Evolutionary conservation across 176 grass and related monocot genomes (phyloP).

Genomic region (Raddia guianensis): DNA sequence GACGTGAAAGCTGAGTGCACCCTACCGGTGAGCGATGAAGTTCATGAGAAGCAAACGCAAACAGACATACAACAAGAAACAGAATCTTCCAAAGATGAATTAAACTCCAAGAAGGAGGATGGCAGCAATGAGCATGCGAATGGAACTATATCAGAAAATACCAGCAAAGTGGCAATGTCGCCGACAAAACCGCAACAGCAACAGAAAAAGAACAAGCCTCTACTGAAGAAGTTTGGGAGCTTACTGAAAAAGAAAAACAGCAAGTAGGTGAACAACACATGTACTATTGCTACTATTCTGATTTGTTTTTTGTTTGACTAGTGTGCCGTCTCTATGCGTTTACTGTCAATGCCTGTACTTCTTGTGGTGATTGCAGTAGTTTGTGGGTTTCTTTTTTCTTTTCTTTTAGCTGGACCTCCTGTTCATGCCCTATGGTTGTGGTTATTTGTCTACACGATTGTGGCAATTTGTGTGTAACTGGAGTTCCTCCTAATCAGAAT

Average conservation of each 20-base stretch:
- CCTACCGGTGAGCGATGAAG: slow-evolving; percentile 40
- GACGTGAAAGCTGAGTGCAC: slow-evolving; percentile 30
- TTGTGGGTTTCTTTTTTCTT: slow-evolving; percentile 37
- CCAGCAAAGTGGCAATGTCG: slow-evolving; percentile 48
- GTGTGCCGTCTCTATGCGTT: slow-evolving; percentile 53
- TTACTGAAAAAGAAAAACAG: slow-evolving; percentile 93
- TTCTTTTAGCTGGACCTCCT: slow-evolving; percentile 36
- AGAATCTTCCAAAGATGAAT: slow-evolving; percentile 45
- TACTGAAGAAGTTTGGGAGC: slow-evolving; percentile 85
- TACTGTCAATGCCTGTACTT: slow-evolving; percentile 46
- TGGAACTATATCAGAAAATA: slow-evolving; percentile 43
- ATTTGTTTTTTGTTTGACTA: slow-evolving; percentile 57
- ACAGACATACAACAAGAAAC: slow-evolving; percentile 49
- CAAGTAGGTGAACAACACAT: slow-evolving; percentile 55
- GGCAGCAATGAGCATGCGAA: slow-evolving; percentile 49
- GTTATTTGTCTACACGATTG: slow-evolving; percentile 48
- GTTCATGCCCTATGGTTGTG: slow-evolving; percentile 47
- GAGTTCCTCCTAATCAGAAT: slow-evolving; percentile 48
- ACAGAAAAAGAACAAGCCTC: slow-evolving; percentile 80
- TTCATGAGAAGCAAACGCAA: slow-evolving; percentile 41
- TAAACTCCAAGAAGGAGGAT: slow-evolving; percentile 58
- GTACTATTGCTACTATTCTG: slow-evolving; percentile 52
- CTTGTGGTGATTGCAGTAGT: slow-evolving; percentile 59
- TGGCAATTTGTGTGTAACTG: slow-evolving; percentile 50
- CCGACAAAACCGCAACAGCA: slow-evolving; percentile 57